phyloP scores from a whole-genome alignment of 176 grass and related monocot species.

The Oryza rufipogon region DNA sequence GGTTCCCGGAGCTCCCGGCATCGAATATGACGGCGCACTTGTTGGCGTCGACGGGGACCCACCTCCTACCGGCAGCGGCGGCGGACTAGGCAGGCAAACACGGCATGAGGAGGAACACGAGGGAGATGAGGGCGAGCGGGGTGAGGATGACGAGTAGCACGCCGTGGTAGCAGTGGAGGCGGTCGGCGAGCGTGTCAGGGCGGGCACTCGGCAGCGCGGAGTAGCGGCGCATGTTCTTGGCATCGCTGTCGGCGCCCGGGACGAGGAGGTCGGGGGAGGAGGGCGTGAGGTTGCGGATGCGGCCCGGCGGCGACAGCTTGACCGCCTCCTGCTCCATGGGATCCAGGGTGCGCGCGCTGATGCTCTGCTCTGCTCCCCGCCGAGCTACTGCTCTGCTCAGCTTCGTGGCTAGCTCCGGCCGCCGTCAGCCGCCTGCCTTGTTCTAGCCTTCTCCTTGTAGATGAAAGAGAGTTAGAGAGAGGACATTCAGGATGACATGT shows the following conservation, averaged over 20 bases:
- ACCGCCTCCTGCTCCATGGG: slow-evolving; percentile 57
- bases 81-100: slow-evolving; percentile 20
- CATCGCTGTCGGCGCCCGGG: neutral
- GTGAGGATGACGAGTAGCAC: slow-evolving; percentile 75
- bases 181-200: slow-evolving; percentile 60
- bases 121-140: slow-evolving; percentile 68
- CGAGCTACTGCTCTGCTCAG: too few species aligned
- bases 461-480: too few species aligned
- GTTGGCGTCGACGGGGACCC: slow-evolving; percentile 16
- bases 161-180: slow-evolving; percentile 68
- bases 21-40: slow-evolving; percentile 96
- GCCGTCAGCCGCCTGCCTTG: too few species aligned
- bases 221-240: slow-evolving; percentile 69
- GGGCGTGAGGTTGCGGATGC: slow-evolving; percentile 75
- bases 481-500: too few species aligned
- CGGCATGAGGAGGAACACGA: slow-evolving; percentile 78
- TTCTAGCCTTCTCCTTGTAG: too few species aligned
- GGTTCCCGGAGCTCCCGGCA: slow-evolving; percentile 90
- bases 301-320: slow-evolving; percentile 56
- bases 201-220: slow-evolving; percentile 41
- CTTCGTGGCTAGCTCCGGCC: too few species aligned
- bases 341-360: slow-evolving; percentile 47
- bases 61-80: slow-evolving; percentile 19
- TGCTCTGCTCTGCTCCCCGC: too few species aligned
- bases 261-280: slow-evolving; percentile 63